Base-by-base conservation (phyloP, 768 basidiomycete species). In the Porpolomopsis calyptriformis region DNA sequence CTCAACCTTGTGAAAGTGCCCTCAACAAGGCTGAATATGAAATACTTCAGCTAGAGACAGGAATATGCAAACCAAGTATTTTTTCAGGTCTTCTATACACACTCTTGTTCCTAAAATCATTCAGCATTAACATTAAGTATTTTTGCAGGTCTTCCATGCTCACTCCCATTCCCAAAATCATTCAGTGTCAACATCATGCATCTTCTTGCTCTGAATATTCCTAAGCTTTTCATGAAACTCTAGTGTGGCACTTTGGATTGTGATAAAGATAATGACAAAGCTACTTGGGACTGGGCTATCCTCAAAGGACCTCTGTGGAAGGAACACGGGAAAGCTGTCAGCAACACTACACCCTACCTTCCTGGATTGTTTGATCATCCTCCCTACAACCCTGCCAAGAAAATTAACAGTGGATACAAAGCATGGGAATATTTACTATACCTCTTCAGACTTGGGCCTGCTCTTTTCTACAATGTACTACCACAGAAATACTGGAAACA, bases 141-240 rank as follows among this genome's bases (percentile, higher is more conserved):
- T 6, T 52, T 67, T 11, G 49, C 52, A 11, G 60, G 62, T 0
- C 53, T 69, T 6, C 2, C 24, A 0, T 38, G 44, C 0, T 14
- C 9, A 1, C 50, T 64, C 4, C 49, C 53, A 1, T 14, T 63
- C 6, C 63, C 62, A 1, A 16, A 45, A 0, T 52, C 48, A 8
- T 64, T 60, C 49, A 46, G 49, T 0, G 52, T 52, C 1, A 61
- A 69, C 43, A 16, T 60, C 6, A 69, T 69, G 63, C 60, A 65
- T 41, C 48, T 56, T 1, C 27, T 50, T 2, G 43, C 43, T 0
- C 40, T 58, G 0, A 68, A 67, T 25, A 19, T 53, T 4, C 27
- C 49, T 2, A 53, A 58, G 9, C 49, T 55, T 19, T 26, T 48
- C 18, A n/a, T 53, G 10, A 26, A 16, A n/a, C 45, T 53, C 7